Base-by-base conservation (phyloP, 2,329 filamentous ascomycete genomes). In the Pestalotiopsis sp. region DNA sequence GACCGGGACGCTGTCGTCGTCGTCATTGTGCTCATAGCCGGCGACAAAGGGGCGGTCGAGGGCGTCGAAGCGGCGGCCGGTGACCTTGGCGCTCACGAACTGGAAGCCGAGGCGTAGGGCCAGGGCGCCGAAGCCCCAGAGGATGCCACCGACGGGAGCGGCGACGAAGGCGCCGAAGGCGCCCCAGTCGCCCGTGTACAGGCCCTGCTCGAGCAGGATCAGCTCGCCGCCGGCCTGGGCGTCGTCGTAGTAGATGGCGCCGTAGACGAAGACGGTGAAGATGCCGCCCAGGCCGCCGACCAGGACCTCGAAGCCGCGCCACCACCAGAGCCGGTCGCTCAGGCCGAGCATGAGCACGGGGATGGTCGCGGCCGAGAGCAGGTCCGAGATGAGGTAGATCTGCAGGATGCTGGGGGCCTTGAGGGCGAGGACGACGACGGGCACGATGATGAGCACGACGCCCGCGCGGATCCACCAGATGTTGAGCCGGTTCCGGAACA, bases 101-200 rank as follows among this genome's bases (percentile, higher is more conserved):
- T 90, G 88, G 65, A 87, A 86, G 0, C 80, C 78, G 56, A 95
- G 78, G 36, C 93, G 86, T 57, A 90, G 74, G 14, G 75, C 84
- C 45, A 92, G 85, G 4, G 91, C 92, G 2, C 83, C 86, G 57
- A 90, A 85, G 0, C 89, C 92, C 87, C 91, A 95, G 41, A 95
- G 80, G 20, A 95, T 75, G 25, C 92, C 92, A 1, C 93, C 93
- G 2, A 95, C 80, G 0, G 93, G 93, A 0, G 93, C 93, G 11
- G 91, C 92, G 4, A 95, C 90, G 75, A 95, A 96, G 4, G 93
- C 92, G 74, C 93, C 93, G 78, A 96, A 96, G 1, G 88, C 92
- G 71, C 89, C 91, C 93, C 93, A 96, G 78, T 95, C 93, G 62
- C 90, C 85, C 0, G 85, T 88, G 79, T 95, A 96, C 23, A 96